A percentile compares a stretch with the other conserved stretches of the same genome.
These are phyloP conservation scores for Ceratocystis cubensis DNA, from an alignment of 2,329 filamentous ascomycete species.

Conservation along the genomic window DNA sequence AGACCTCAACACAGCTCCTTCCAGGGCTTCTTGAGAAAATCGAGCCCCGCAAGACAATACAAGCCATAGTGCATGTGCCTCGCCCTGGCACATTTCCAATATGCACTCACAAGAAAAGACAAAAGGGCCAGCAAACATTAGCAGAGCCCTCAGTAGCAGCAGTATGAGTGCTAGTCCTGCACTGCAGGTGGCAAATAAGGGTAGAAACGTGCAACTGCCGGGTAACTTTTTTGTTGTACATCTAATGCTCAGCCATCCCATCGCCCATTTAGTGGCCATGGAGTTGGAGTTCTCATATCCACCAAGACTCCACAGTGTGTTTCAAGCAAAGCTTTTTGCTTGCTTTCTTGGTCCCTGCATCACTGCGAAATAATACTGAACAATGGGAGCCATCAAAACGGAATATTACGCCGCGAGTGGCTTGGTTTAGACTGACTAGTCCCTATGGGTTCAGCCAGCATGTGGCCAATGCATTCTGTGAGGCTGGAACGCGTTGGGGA, in stretches of 20 bases:
- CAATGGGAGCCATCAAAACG: background rate
- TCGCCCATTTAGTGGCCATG: too few relatives aligned
- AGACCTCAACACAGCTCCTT: background rate
- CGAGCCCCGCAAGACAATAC: background rate
- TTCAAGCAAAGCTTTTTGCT: background rate
- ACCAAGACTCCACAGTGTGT: background rate
- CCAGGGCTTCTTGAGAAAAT: background rate
- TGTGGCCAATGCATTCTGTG: background rate
- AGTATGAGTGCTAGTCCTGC: too few relatives aligned
- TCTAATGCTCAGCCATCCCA: too few relatives aligned
- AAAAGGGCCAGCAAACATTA: too few relatives aligned
- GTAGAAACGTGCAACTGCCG: too few relatives aligned
- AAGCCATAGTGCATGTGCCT: too few relatives aligned
- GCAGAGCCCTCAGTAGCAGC: too few relatives aligned
- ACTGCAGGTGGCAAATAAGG: too few relatives aligned
- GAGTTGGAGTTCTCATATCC: too few relatives aligned
- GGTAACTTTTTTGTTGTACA: too few relatives aligned
- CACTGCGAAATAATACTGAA: background rate
- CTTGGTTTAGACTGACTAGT: background rate
- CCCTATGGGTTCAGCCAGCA: background rate
- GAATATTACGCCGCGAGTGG: background rate
- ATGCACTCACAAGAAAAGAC: too few relatives aligned
- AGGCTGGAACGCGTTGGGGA: background rate
- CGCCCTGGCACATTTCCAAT: too few relatives aligned
- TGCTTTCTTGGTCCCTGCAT: background rate